phyloP scores from a whole-genome alignment of 495 filamentous ascomycete genomes.

The Aspergillus incahuasiensis region DNA sequence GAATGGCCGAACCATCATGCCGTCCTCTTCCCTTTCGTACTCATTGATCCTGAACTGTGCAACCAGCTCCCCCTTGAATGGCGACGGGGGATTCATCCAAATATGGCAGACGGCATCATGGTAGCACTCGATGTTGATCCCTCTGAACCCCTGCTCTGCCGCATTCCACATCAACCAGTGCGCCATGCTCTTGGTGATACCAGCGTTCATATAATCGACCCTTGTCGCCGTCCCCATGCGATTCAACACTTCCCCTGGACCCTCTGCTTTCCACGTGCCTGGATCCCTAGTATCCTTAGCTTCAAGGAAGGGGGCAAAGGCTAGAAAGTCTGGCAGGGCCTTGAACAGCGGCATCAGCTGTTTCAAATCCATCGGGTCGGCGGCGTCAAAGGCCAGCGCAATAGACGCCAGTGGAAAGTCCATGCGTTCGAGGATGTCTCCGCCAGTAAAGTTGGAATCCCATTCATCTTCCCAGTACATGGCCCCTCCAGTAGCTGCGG shows the following conservation, averaged over 20 bases:
- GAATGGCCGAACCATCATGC: conserved; percentile 1
- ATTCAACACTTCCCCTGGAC: conserved; percentile 27
- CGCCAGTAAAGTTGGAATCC: conserved; percentile 16
- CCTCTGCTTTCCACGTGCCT: not conserved
- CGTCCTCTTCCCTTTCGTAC: not conserved
- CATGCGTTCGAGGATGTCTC: conserved; percentile 29
- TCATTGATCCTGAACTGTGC: too few species aligned
- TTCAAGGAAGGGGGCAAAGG: conserved; percentile 8
- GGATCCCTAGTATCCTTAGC: conserved; percentile 22
- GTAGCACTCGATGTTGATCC: conserved; percentile 32
- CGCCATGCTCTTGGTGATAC: conserved; percentile 33
- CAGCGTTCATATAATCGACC: conserved; percentile 25
- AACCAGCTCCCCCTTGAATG: conserved; percentile 19
- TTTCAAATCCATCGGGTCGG: conserved; percentile 24
- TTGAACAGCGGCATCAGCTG: conserved; percentile 23
- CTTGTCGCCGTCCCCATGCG: conserved; percentile 36
- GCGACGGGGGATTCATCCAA: conserved; percentile 32
- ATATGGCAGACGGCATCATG: conserved; percentile 28
- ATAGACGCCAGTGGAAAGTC: conserved; percentile 42
- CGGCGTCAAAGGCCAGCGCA: conserved; percentile 33
- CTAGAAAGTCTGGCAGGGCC: conserved; percentile 26
- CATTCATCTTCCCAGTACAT: conserved; percentile 38
- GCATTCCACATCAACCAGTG: conserved; percentile 34
- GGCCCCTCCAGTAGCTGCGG: conserved; percentile 30
- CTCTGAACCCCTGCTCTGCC: conserved; percentile 25